Evolutionary conservation across 2,329 filamentous ascomycete species (phyloP).

Genomic region (Stemphylium lycopersici): DNA sequence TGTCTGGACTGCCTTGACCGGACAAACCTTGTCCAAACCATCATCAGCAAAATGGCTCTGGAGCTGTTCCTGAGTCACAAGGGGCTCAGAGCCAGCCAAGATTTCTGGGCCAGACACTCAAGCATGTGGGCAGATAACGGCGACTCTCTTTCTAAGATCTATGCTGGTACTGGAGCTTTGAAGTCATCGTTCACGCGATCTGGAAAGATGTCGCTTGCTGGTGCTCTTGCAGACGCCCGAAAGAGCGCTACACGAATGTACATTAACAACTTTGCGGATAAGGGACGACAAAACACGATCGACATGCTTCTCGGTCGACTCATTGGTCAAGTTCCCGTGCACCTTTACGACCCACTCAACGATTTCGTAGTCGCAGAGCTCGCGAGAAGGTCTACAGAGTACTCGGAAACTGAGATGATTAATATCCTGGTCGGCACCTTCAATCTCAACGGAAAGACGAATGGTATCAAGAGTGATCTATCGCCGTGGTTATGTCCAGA

Average conservation of each 20-base stretch:
- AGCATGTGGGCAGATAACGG: constrained; percentile 97
- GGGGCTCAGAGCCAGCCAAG: constrained; percentile 70
- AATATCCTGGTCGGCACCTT: constrained; percentile 88
- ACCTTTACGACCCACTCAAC: constrained; percentile 92
- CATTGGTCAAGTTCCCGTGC: constrained; percentile 81
- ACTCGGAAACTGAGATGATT: constrained; percentile 74
- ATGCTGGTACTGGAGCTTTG: constrained; percentile 92
- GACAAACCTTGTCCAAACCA: constrained; percentile 94
- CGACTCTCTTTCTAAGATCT: constrained; percentile 91
- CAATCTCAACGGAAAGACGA: constrained; percentile 88
- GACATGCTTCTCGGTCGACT: constrained; percentile 88
- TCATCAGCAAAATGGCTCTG: constrained; percentile 91
- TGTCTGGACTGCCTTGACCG: constrained; percentile 95
- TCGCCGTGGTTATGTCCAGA: constrained; percentile 84
- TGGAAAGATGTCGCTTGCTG: constrained; percentile 94
- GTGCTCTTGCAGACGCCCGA: constrained; percentile 90
- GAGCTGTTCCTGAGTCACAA: constrained; percentile 81
- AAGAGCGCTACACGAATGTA: constrained; percentile 95
- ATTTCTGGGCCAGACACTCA: constrained; percentile 92
- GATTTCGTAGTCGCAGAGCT: constrained; percentile 85
- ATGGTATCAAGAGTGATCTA: constrained; percentile 78
- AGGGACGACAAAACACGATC: constrained; percentile 89
- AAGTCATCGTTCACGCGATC: constrained; percentile 94
- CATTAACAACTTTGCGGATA: constrained; percentile 97
- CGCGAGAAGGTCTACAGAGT: constrained; percentile 69